A percentile compares a stretch with the other conserved stretches of the same genome.
Evolutionary conservation across 2,329 filamentous ascomycete species (phyloP).

Genomic region (Ophiostoma angusticollis): DNA sequence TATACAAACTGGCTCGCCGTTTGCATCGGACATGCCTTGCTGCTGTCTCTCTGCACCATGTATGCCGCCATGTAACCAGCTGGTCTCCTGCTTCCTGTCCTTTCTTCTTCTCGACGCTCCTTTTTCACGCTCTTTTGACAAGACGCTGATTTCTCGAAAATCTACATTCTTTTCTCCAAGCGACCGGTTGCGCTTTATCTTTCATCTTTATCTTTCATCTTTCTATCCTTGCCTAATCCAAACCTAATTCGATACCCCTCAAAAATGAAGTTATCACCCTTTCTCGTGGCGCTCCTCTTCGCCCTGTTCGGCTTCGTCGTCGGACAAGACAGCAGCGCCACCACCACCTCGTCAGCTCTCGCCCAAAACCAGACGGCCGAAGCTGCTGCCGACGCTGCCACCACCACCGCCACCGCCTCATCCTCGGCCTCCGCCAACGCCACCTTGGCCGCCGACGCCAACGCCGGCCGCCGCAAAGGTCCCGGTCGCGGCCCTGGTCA

Average conservation of each 20-base stretch:
- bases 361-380: constrained; percentile 15
- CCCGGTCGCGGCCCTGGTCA: no score
- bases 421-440: no score
- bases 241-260: no score
- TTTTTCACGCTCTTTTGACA: constrained; percentile 6
- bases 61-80: no score
- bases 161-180: constrained; percentile 3
- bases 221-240: no score
- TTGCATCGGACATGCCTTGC: no score
- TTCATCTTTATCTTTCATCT: neutral
- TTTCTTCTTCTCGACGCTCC: constrained; percentile 6
- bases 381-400: neutral
- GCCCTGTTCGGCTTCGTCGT: constrained; percentile 12
- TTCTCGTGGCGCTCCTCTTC: constrained; percentile 13
- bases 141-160: no score
- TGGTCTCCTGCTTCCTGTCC: neutral
- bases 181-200: constrained; percentile 6
- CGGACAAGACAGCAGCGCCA: no score
- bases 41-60: neutral
- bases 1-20: no score
- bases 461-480: neutral
- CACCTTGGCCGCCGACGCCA: no score
- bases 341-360: no score
- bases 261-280: neutral
- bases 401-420: neutral